Evolutionary conservation across 2,329 filamentous ascomycete species (phyloP).

Genomic region (Fusarium xylarioides): DNA sequence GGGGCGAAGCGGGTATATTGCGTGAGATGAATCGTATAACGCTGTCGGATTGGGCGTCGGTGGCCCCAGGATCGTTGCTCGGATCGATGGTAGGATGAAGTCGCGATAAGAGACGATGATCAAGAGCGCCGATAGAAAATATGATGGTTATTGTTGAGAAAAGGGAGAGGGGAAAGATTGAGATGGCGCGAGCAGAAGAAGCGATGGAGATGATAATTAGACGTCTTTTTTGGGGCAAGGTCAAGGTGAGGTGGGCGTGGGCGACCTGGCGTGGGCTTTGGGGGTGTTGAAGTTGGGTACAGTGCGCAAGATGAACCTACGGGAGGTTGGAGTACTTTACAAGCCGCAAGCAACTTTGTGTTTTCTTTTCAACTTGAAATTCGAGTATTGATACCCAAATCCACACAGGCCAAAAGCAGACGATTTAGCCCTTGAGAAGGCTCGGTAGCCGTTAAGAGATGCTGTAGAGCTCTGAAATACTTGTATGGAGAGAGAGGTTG

Average conservation of each 20-base stretch:
- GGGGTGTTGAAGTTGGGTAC: conserved; percentile 30
- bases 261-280: conserved; percentile 22
- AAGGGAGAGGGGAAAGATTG: conserved; percentile 26
- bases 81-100: conserved; percentile 14
- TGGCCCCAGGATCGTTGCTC: conserved; percentile 26
- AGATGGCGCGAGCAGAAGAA: conserved; percentile 36
- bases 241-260: conserved; percentile 41
- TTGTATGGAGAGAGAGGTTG: conserved; percentile 4
- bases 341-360: not conserved
- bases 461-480: conserved; percentile 4
- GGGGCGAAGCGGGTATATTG: conserved; percentile 34
- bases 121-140: conserved; percentile 15
- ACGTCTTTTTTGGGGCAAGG: conserved; percentile 43
- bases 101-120: conserved; percentile 12
- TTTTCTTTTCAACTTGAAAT: conserved; percentile 1
- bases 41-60: conserved; percentile 30
- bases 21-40: conserved; percentile 32
- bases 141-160: conserved; percentile 36
- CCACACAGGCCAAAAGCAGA: not conserved
- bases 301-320: conserved; percentile 32
- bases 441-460: not conserved
- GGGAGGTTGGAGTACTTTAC: conserved; percentile 3
- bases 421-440: not conserved
- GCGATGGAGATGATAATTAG: conserved; percentile 43
- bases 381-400: not conserved